Percentiles rank a stretch among this genome's conserved stretches.
Evolutionary conservation across 371 early-diverging fungal genomes (phyloP).

Genomic region (Mucor plumbeus): DNA sequence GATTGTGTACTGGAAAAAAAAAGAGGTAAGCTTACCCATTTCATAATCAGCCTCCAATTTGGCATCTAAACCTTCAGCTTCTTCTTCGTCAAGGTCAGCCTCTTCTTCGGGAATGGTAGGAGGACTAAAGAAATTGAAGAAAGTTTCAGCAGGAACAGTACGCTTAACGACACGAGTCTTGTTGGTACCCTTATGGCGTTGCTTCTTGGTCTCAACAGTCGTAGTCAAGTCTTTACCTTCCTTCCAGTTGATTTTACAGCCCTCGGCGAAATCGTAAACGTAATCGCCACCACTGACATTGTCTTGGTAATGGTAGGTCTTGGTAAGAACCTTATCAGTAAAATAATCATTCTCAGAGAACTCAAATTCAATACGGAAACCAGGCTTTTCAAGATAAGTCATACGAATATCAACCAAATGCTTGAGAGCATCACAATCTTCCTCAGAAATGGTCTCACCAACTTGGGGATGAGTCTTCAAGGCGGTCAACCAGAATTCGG

Average conservation of each 20-base stretch:
- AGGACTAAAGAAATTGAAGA: constrained; percentile 95
- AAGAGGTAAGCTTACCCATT: constrained; percentile 58
- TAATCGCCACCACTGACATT: constrained; percentile 76
- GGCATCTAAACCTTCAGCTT: constrained; percentile 79
- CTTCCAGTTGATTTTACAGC: constrained; percentile 92
- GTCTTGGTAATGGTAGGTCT: constrained; percentile 89
- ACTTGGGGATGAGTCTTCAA: constrained; percentile 86
- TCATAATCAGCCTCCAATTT: constrained; percentile 93
- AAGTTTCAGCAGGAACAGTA: constrained; percentile 91
- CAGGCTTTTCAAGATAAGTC: constrained; percentile 82
- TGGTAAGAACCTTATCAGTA: constrained; percentile 82
- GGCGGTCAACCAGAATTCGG: constrained; percentile 94
- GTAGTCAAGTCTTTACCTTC: constrained; percentile 93
- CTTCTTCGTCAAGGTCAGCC: constrained; percentile 75
- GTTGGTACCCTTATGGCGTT: constrained; percentile 98
- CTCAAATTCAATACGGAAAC: constrained; percentile 91
- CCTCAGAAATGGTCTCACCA: constrained; percentile 83
- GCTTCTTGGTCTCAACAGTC: constrained; percentile 94
- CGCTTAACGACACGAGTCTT: constrained; percentile 97
- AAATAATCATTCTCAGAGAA: constrained; percentile 93
- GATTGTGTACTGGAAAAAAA: constrained; percentile 35
- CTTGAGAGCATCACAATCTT: constrained; percentile 86
- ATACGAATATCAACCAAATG: constrained; percentile 85
- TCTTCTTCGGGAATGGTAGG: constrained; percentile 76
- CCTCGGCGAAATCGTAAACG: constrained; percentile 91